These are phyloP conservation scores for Datisca glomerata DNA, from an alignment of 306 rosid species.

Conservation along the genomic window DNA sequence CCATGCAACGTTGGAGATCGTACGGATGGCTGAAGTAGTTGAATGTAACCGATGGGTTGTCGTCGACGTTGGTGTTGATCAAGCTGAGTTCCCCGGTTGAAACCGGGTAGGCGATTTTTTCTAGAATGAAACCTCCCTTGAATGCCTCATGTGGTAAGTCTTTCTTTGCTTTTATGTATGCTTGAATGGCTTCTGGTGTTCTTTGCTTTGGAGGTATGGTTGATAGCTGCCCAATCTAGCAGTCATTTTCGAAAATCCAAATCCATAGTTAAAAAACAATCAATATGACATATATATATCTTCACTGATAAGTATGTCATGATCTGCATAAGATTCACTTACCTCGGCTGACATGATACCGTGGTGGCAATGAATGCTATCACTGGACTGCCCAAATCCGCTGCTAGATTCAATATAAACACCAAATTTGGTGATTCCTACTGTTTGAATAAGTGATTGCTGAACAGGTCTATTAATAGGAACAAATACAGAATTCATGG, in stretches of 20 bases:
- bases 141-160: slow-evolving; percentile 70
- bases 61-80: slow-evolving; percentile 49
- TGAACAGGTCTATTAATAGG: slow-evolving; percentile 38
- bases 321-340: slow-evolving; percentile 13
- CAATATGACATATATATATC: too few species aligned
- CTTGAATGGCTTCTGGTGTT: slow-evolving; percentile 51
- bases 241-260: too few species aligned
- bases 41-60: slow-evolving; percentile 78
- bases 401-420: slow-evolving; percentile 86
- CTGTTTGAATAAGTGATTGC: slow-evolving; percentile 73
- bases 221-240: slow-evolving; percentile 94
- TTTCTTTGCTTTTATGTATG: slow-evolving; percentile 29
- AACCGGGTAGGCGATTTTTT: slow-evolving; percentile 58
- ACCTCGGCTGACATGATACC: slow-evolving; percentile 96
- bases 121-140: slow-evolving; percentile 77
- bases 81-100: slow-evolving; percentile 65
- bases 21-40: slow-evolving; percentile 76
- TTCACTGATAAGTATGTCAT: too few species aligned
- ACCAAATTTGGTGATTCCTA: slow-evolving; percentile 79
- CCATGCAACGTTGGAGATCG: slow-evolving; percentile 72
- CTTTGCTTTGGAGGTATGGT: slow-evolving; percentile 90
- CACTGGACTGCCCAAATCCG: slow-evolving; percentile 66
- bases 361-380: slow-evolving; percentile 86
- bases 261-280: too few species aligned
- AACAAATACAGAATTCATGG: slow-evolving; percentile 77